A percentile compares a stretch with the other conserved stretches of the same genome.
Evolutionary conservation across 1,284 basidiomycete species (phyloP).

Genomic region (Uromyces viciae-fabae): DNA sequence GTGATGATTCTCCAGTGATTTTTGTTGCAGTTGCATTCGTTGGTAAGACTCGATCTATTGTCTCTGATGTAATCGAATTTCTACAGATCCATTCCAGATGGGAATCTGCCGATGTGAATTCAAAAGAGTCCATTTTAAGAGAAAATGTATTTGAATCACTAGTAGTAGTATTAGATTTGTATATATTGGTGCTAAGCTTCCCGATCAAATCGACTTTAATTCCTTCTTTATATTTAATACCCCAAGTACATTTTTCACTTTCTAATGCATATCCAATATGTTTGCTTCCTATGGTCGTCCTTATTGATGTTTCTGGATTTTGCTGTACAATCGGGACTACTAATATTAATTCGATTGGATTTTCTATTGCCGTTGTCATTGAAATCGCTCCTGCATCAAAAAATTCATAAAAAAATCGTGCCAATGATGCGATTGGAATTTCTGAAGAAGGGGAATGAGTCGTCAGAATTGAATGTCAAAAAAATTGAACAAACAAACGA

Average conservation of each 20-base stretch:
- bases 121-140: background rate
- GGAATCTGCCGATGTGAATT: constrained; percentile 26
- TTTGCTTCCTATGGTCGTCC: background rate
- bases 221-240: constrained; percentile 20
- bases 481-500: background rate
- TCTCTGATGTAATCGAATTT: background rate
- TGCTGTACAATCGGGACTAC: background rate
- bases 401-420: constrained; percentile 32
- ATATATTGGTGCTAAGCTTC: constrained; percentile 37
- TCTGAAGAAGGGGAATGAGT: background rate
- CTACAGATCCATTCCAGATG: constrained; percentile 19
- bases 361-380: constrained; percentile 18
- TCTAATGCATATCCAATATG: constrained; percentile 39
- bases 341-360: constrained; percentile 22
- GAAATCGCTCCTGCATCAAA: constrained; percentile 35
- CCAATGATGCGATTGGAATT: constrained; percentile 30
- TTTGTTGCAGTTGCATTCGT: too few relatives aligned
- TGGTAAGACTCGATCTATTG: background rate
- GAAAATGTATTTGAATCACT: background rate
- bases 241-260: constrained; percentile 12
- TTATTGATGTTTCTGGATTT: constrained; percentile 1
- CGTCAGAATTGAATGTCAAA: background rate
- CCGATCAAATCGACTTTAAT: constrained; percentile 27
- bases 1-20: background rate
- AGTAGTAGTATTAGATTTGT: background rate